Conservation (phyloP, 495 filamentous ascomycete genomes). For the Penicillium fimorum region DNA sequence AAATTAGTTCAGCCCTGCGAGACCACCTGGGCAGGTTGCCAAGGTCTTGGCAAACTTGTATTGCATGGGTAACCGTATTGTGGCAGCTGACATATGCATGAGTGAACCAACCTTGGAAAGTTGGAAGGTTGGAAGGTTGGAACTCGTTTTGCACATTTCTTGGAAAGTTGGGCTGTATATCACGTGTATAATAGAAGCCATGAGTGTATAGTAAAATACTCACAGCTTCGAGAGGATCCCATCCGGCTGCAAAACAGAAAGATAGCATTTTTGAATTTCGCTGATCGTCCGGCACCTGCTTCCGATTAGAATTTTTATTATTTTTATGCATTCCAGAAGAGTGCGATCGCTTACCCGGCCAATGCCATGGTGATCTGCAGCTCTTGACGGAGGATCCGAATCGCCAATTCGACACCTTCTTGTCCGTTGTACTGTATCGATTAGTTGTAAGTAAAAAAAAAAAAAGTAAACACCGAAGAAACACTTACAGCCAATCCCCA, state of each 20-base stretch:
- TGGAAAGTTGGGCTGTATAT: too few relatives aligned
- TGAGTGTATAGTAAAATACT: background rate
- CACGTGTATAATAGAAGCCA: too few relatives aligned
- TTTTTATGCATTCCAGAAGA: background rate
- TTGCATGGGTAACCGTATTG: background rate
- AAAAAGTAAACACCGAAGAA: slow-evolving; percentile 11
- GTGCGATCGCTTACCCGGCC: slow-evolving; percentile 26
- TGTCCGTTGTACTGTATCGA: slow-evolving; percentile 40
- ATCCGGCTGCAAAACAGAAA: slow-evolving; percentile 21
- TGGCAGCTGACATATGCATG: background rate
- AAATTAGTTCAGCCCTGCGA: slow-evolving; percentile 22
- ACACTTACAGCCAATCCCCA: slow-evolving; percentile 57
- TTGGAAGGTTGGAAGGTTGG: too few relatives aligned
- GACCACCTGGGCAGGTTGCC: slow-evolving; percentile 14
- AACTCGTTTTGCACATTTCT: too few relatives aligned
- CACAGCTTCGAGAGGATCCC: slow-evolving; percentile 24
- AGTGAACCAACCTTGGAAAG: too few relatives aligned
- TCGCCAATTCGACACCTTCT: slow-evolving; percentile 37
- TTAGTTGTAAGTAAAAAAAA: slow-evolving; percentile 15
- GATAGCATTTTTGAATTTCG: slow-evolving; percentile 24
- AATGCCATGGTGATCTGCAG: slow-evolving; percentile 40
- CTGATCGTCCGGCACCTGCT: slow-evolving; percentile 23
- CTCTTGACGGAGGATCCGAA: slow-evolving; percentile 40
- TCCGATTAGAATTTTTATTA: background rate
- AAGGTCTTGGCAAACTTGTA: slow-evolving; percentile 23